Evolutionary conservation across 2,329 filamentous ascomycete genomes (phyloP).

Genomic region (Xylariaceae sp.): DNA sequence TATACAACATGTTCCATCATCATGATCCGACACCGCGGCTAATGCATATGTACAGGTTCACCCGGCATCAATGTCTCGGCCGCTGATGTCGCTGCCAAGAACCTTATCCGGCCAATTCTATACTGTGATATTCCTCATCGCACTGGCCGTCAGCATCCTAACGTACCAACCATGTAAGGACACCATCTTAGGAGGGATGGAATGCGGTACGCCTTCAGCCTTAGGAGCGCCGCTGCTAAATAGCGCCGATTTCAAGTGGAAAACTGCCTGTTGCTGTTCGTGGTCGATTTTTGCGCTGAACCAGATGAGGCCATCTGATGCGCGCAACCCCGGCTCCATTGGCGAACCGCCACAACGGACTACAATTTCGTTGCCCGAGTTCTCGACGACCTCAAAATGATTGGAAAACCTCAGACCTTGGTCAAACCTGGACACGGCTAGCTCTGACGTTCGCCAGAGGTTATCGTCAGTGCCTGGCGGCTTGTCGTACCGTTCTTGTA

Average conservation of each 20-base stretch:
- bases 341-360: constrained; percentile 33
- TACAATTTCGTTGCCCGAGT: constrained; percentile 28
- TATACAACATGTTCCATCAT: too few relatives aligned
- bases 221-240: constrained; percentile 28
- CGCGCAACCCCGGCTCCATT: constrained; percentile 25
- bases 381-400: constrained; percentile 35
- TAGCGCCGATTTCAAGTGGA: constrained; percentile 31
- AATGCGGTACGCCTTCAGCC: constrained; percentile 17
- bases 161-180: constrained; percentile 32
- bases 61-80: too few relatives aligned
- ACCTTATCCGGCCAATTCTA: constrained; percentile 7
- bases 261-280: constrained; percentile 28
- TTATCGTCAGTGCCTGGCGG: constrained; percentile 30
- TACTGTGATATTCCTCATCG: constrained; percentile 25
- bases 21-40: too few relatives aligned
- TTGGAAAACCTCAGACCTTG: constrained; percentile 31
- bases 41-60: too few relatives aligned
- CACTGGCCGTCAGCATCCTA: constrained; percentile 28
- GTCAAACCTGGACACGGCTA: constrained; percentile 28
- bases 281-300: constrained; percentile 31
- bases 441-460: constrained; percentile 29
- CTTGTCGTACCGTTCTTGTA: constrained; percentile 32
- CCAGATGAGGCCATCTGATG: constrained; percentile 31
- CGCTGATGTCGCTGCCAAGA: too few relatives aligned
- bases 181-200: constrained; percentile 26